Conservation (phyloP, 371 early-diverging fungal species). For the Mortierella sp. region DNA sequence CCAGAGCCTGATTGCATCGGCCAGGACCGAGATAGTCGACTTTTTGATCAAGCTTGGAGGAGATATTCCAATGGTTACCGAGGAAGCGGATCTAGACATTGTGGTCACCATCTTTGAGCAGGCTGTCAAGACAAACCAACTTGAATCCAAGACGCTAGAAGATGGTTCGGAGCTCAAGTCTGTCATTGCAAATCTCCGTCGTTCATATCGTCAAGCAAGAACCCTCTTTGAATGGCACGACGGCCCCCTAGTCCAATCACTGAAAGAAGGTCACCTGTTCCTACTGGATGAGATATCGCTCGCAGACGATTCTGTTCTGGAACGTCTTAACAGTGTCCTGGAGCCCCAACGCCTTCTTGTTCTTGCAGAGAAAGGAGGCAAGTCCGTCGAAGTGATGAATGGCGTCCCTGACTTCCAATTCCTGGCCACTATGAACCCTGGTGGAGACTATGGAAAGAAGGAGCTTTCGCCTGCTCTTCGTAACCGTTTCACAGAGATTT, state of each 20-base stretch:
- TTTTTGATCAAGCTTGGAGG: conserved; percentile 30
- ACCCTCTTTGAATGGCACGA: conserved; percentile 95
- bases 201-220: conserved; percentile 49
- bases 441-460: conserved; percentile 99
- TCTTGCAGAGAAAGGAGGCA: conserved; percentile 93
- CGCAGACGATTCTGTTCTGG: conserved; percentile 99
- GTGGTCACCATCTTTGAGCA: conserved; percentile 50
- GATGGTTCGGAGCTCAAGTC: conserved; percentile 34
- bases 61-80: conserved; percentile 32
- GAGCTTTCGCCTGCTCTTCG: conserved; percentile 99
- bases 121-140: conserved; percentile 28
- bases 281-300: conserved; percentile 99
- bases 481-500: conserved; percentile 99
- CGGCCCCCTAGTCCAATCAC: conserved; percentile 94
- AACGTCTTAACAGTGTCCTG: conserved; percentile 98
- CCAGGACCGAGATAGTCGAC: conserved; percentile 52
- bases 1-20: conserved; percentile 56
- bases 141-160: conserved; percentile 41
- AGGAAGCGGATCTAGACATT: conserved; percentile 48
- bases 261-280: conserved; percentile 95
- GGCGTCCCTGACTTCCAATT: conserved; percentile 88
- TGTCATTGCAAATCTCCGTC: conserved; percentile 35
- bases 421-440: conserved; percentile 99
- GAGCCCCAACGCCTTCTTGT: conserved; percentile 93
- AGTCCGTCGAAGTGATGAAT: conserved; percentile 76